A percentile compares a stretch with the other conserved stretches of the same genome.
Conservation (phyloP, 768 basidiomycete species). For the Infundibulicybe gibba region DNA sequence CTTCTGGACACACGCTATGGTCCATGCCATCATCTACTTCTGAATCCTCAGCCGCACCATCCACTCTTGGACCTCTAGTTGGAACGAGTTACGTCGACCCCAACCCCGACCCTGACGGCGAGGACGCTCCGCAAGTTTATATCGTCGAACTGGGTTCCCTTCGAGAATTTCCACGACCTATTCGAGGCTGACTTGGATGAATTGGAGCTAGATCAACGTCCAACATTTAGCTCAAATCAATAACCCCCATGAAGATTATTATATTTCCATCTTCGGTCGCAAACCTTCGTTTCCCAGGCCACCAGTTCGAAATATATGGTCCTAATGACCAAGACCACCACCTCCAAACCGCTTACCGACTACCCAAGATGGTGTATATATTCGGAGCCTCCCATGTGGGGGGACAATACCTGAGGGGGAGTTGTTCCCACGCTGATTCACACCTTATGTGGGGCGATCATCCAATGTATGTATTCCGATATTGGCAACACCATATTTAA, state of each 20-base stretch:
- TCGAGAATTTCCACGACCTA: constrained; percentile 48
- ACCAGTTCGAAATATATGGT: constrained; percentile 79
- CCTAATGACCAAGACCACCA: constrained; percentile 85
- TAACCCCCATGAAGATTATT: constrained; percentile 63
- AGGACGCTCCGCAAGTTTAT: constrained; percentile 60
- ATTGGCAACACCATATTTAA: constrained; percentile 52
- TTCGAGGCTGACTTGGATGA: constrained; percentile 41
- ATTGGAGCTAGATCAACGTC: constrained; percentile 25
- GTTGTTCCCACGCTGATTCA: constrained; percentile 19
- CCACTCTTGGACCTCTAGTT: constrained; percentile 67
- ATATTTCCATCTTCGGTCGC: constrained; percentile 62
- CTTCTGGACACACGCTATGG: constrained; percentile 82
- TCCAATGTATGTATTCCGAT: constrained; percentile 60
- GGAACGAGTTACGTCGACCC: constrained; percentile 61
- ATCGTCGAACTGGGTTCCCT: constrained; percentile 88
- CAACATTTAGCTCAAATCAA: not conserved
- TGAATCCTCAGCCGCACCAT: constrained; percentile 37
- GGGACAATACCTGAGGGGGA: constrained; percentile 50
- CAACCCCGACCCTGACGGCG: constrained; percentile 55
- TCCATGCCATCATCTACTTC: constrained; percentile 70
- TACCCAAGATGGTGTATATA: constrained; percentile 76
- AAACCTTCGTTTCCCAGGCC: constrained; percentile 21
- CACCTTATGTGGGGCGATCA: constrained; percentile 54
- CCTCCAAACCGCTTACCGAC: constrained; percentile 69
- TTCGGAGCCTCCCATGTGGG: constrained; percentile 78